Percentiles rank a stretch among this genome's conserved stretches.
Evolutionary conservation across 306 rosid genomes (phyloP).

Genomic region (Lagenaria siceraria): DNA sequence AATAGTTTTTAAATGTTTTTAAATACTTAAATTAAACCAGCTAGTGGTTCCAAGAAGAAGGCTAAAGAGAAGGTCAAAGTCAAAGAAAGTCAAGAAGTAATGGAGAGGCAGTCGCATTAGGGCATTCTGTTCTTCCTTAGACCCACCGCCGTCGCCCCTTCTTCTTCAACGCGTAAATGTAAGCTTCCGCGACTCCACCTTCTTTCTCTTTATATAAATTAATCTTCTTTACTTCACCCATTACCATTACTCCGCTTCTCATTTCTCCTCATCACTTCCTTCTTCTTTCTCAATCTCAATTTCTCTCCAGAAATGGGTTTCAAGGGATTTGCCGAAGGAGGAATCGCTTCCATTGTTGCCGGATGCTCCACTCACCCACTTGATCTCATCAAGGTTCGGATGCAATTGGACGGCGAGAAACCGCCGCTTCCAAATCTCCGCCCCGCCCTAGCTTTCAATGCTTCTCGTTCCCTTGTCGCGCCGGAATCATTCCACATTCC

Average conservation of each 20-base stretch:
- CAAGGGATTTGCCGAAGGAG: conserved; percentile 7
- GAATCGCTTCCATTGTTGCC: conserved; percentile 8
- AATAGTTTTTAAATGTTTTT: too few relatives aligned
- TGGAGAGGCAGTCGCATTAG: neutral
- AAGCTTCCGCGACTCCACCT: neutral
- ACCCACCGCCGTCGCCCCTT: neutral
- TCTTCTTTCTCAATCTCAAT: conserved; percentile 17
- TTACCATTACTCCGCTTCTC: conserved; percentile 1
- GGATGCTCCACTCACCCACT: conserved; percentile 8
- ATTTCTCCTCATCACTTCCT: conserved; percentile 7
- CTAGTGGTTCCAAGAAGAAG: neutral
- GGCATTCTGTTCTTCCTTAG: neutral
- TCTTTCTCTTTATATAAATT: neutral
- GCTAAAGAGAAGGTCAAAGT: neutral
- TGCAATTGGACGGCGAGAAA: conserved; percentile 69
- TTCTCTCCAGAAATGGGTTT: conserved; percentile 29
- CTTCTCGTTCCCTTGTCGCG: conserved; percentile 8
- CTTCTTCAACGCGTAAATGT: neutral
- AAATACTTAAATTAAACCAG: neutral
- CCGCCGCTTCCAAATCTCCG: conserved; percentile 30
- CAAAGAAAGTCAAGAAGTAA: neutral
- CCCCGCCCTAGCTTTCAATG: conserved; percentile 33
- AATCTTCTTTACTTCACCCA: neutral
- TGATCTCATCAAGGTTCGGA: conserved; percentile 77
- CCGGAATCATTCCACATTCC: conserved; percentile 1